A percentile compares a stretch with the other conserved stretches of the same genome.
phyloP scores from a whole-genome alignment of 2,329 filamentous ascomycete genomes.

The Endoconidiophora laricicola region DNA sequence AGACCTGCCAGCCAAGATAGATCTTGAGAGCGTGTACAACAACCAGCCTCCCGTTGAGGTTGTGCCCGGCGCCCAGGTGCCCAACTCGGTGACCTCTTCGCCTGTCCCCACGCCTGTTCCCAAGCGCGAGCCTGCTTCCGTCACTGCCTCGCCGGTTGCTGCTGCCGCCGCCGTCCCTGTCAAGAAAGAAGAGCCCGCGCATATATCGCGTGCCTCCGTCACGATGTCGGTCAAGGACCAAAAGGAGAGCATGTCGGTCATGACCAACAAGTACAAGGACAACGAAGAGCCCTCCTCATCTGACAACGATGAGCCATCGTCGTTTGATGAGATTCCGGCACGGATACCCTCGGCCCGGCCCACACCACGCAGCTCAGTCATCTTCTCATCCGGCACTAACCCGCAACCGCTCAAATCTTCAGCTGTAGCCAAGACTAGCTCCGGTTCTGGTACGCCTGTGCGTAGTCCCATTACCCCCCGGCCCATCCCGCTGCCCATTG shows the following conservation, averaged over 20 bases:
- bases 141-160: constrained; percentile 20
- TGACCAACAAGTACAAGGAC: constrained; percentile 78
- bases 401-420: constrained; percentile 12
- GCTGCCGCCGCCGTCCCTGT: constrained; percentile 23
- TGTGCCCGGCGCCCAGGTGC: constrained; percentile 23
- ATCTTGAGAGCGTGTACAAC: constrained; percentile 81
- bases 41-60: constrained; percentile 67
- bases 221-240: constrained; percentile 67
- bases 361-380: constrained; percentile 9
- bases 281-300: constrained; percentile 36
- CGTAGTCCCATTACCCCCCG: constrained; percentile 17
- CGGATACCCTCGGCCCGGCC: constrained; percentile 31
- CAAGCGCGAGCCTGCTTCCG: constrained; percentile 15
- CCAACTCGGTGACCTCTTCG: constrained; percentile 2
- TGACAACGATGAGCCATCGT: constrained; percentile 50
- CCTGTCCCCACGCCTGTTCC: constrained; percentile 24
- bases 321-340: constrained; percentile 72
- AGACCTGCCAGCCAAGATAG: constrained; percentile 75
- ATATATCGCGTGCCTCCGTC: constrained; percentile 17
- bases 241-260: constrained; percentile 67
- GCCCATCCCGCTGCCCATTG: constrained; percentile 19
- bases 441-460: constrained; percentile 17
- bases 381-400: constrained; percentile 12
- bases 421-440: constrained; percentile 15
- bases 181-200: constrained; percentile 13